phyloP scores from a whole-genome alignment of 2,329 filamentous ascomycete genomes.

The Mollisiaceae sp. region DNA sequence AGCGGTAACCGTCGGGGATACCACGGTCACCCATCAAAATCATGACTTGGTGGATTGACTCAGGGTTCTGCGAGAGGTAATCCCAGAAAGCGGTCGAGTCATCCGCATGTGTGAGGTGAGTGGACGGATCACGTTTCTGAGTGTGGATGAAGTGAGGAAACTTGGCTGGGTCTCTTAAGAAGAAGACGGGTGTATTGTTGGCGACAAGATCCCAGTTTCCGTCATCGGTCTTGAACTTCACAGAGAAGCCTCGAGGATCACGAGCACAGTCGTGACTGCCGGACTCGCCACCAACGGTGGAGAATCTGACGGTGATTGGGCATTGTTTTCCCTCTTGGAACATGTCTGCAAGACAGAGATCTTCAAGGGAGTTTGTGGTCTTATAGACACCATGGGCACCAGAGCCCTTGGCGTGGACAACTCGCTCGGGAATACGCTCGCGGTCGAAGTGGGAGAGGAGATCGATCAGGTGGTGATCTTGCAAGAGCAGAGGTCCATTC shows the following conservation, averaged over 20 bases:
- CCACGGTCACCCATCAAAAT: constrained; percentile 62
- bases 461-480: constrained; percentile 67
- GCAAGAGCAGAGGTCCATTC: constrained; percentile 61
- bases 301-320: constrained; percentile 70
- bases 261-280: constrained; percentile 74
- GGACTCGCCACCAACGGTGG: constrained; percentile 75
- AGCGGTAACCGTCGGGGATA: constrained; percentile 57
- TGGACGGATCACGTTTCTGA: constrained; percentile 74
- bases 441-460: constrained; percentile 65
- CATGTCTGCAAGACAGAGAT: constrained; percentile 57
- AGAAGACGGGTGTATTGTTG: constrained; percentile 78
- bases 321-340: constrained; percentile 71
- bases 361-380: constrained; percentile 55
- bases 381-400: constrained; percentile 62
- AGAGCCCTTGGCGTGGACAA: constrained; percentile 64
- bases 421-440: constrained; percentile 60
- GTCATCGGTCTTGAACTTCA: constrained; percentile 76
- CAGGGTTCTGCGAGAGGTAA: constrained; percentile 49
- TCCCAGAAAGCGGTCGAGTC: constrained; percentile 52
- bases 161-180: constrained; percentile 74
- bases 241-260: constrained; percentile 73
- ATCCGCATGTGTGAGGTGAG: constrained; percentile 66
- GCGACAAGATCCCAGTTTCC: constrained; percentile 77
- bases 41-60: constrained; percentile 63
- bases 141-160: constrained; percentile 77